Conservation (phyloP, 257 asterid species). For the Asclepias syriaca region DNA sequence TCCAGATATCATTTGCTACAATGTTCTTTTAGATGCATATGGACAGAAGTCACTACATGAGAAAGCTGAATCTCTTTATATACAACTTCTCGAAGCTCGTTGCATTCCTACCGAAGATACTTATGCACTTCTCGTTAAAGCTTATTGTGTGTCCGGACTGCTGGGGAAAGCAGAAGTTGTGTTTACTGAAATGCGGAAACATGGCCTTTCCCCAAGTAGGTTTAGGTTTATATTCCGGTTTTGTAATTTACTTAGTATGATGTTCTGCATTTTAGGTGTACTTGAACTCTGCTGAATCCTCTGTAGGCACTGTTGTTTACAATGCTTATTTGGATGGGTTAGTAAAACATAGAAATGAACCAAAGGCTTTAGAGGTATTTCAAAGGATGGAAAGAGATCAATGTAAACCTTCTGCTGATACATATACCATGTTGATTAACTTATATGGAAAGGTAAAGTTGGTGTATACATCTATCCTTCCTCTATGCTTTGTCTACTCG, state of each 20-base stretch:
- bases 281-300: conserved; percentile 15
- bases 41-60: conserved; percentile 48
- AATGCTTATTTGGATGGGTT: conserved; percentile 78
- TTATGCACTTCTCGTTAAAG: conserved; percentile 71
- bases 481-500: no score
- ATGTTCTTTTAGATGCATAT: conserved; percentile 80
- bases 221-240: neutral
- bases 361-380: conserved; percentile 58
- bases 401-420: conserved; percentile 61
- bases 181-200: conserved; percentile 57
- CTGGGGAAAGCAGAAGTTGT: conserved; percentile 68
- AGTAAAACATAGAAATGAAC: conserved; percentile 43
- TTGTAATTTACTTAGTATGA: neutral
- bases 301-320: conserved; percentile 59
- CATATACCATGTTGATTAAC: conserved; percentile 83
- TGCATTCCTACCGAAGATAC: conserved; percentile 89
- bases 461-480: neutral
- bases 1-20: conserved; percentile 76
- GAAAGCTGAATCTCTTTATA: conserved; percentile 67
- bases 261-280: conserved; percentile 1
- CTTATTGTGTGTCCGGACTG: conserved; percentile 56
- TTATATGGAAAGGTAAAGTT: conserved; percentile 66
- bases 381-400: conserved; percentile 68
- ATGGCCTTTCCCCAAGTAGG: conserved; percentile 56
- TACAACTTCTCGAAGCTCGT: conserved; percentile 59